Evolutionary conservation across 371 early-diverging fungal genomes (phyloP), one percentile per base, ranked within the genome.

Genomic region (Mucor lusitanicus): DNA sequence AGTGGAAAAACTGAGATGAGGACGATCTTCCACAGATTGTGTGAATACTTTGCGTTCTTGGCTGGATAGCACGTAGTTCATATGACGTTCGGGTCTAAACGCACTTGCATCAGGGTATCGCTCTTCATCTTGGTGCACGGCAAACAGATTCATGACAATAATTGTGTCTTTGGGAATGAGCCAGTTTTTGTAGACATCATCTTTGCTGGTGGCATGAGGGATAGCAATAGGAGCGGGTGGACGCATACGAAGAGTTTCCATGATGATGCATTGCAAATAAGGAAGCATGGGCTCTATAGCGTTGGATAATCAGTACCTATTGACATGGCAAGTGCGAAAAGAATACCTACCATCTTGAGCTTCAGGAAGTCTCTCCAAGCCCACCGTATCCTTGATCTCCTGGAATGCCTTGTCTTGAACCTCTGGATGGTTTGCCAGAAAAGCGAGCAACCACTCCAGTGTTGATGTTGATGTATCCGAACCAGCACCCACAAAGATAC

Each of bases 401-500:
- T 69, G 40, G 60, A 64, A 84, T 4, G 73, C 76, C n/a, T 64
- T 68, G 8, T 77, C 76, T 65, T 84, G 84, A 21, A 84, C 57
- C 1, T 80, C 77, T 11, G 80, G 80, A 59, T 80, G 59, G 53
- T 81, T 81, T 2, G 75, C 79, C 19, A 84, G 64, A 12, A 74
- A 56, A 0, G 82, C 80, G 32, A 80, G 63, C 44, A 78, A 64
- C 84, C 84, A 84, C 58, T 74, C 72, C 3, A 84, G 33, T 1
- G 82, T 84, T 3, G 79, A 75, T 0, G 80, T 72, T 5, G 80
- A 80, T 2, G 82, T 80, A 8, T 84, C 84, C 3, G 82, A 84
- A 8, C 84, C 83, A 37, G 81, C 83, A 21, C 83, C 81, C 17
- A 83, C 75, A 73, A 83, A 80, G 9, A 80, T 59, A 11, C 71